Conservation (phyloP, 2,329 filamentous ascomycete species). For the Aspergillus amoenus region DNA sequence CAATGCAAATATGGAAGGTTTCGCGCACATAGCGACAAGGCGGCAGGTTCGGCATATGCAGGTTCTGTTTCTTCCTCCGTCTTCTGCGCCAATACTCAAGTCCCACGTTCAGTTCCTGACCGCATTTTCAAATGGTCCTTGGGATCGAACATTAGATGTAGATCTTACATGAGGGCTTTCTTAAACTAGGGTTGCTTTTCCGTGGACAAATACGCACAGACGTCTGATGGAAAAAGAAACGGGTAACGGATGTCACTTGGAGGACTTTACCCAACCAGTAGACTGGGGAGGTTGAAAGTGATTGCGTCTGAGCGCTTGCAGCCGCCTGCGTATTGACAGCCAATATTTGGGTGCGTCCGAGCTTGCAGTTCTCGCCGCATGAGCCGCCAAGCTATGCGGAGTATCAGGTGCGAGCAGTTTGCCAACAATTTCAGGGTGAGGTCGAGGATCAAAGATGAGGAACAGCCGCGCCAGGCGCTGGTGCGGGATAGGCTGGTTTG, state of each 20-base stretch:
- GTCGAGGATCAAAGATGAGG: slow-evolving; percentile 23
- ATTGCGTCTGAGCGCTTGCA: slow-evolving; percentile 25
- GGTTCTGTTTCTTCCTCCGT: neutral
- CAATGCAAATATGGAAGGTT: slow-evolving; percentile 2
- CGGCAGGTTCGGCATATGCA: neutral
- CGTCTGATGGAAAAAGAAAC: neutral
- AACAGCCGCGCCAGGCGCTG: slow-evolving; percentile 20
- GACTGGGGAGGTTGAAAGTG: slow-evolving; percentile 21
- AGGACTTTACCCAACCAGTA: slow-evolving; percentile 18
- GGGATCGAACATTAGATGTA: neutral
- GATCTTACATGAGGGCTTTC: neutral
- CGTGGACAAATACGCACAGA: neutral
- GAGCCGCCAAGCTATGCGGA: slow-evolving; percentile 27
- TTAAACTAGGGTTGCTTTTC: neutral
- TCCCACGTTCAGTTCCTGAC: slow-evolving; percentile 7
- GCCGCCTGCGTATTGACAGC: slow-evolving; percentile 23
- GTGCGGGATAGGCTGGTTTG: slow-evolving; percentile 6
- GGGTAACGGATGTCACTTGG: slow-evolving; percentile 5
- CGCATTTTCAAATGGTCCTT: neutral
- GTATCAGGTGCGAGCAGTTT: slow-evolving; percentile 22
- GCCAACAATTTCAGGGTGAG: slow-evolving; percentile 24
- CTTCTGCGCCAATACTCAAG: neutral
- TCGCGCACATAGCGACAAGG: neutral
- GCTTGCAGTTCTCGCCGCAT: slow-evolving; percentile 28
- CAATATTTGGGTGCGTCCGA: slow-evolving; percentile 27